A percentile compares a stretch with the other conserved stretches of the same genome.
Evolutionary conservation across 305 asterid species (phyloP).

Genomic region (Solanum hybrid): DNA sequence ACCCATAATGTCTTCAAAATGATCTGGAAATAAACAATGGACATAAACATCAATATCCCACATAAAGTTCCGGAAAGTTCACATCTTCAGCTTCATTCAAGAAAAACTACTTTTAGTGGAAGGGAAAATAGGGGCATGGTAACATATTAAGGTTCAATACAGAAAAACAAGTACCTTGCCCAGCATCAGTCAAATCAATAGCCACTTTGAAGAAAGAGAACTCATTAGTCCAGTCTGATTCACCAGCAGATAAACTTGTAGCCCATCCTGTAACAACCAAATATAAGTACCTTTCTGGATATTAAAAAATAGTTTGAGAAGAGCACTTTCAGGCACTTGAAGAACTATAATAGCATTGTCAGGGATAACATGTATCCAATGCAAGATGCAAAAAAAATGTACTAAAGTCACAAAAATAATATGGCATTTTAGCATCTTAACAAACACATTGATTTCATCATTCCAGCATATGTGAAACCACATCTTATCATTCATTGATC

Average conservation of each 20-base stretch:
- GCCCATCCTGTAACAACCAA: slow-evolving; percentile 78
- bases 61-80: neutral
- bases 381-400: neutral
- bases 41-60: slow-evolving; percentile 10
- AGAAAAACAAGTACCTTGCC: slow-evolving; percentile 55
- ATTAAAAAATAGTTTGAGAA: neutral
- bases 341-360: neutral
- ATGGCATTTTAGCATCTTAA: neutral
- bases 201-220: slow-evolving; percentile 66
- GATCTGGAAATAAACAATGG: slow-evolving; percentile 46
- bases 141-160: slow-evolving; percentile 1
- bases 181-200: slow-evolving; percentile 84
- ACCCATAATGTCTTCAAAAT: slow-evolving; percentile 80
- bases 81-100: neutral
- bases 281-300: neutral
- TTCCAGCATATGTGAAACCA: neutral
- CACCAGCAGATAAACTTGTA: slow-evolving; percentile 86
- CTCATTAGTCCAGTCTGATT: slow-evolving; percentile 62
- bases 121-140: neutral
- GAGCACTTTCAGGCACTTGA: neutral
- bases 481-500: neutral
- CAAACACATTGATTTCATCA: neutral
- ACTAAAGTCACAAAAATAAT: neutral
- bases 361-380: neutral
- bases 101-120: neutral